Evolutionary conservation across 1,139 yeast species (phyloP).

Genomic region (Geotrichum klebahnii): DNA sequence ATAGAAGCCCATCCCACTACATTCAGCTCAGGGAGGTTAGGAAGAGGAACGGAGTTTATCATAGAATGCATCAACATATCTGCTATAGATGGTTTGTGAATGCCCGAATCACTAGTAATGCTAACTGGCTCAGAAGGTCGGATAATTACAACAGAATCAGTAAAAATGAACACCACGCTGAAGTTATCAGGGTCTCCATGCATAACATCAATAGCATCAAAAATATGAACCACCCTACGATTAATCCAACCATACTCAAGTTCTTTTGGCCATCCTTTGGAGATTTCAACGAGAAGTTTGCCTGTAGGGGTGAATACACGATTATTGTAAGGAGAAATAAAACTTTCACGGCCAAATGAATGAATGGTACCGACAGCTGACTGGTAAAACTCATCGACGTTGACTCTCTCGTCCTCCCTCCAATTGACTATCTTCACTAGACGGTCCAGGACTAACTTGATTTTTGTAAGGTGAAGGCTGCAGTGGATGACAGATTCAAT

Average conservation of each 20-base stretch:
- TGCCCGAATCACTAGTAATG: conserved; percentile 35
- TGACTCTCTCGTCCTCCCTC: conserved; percentile 38
- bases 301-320: conserved; percentile 91
- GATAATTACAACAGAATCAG: conserved; percentile 69
- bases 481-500: conserved; percentile 69
- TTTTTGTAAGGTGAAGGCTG: conserved; percentile 63
- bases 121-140: conserved; percentile 39
- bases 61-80: conserved; percentile 86
- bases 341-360: conserved; percentile 60
- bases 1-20: conserved; percentile 69
- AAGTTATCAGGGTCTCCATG: conserved; percentile 32
- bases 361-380: conserved; percentile 65
- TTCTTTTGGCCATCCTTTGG: conserved; percentile 81
- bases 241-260: conserved; percentile 85
- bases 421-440: conserved; percentile 42
- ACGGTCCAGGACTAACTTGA: conserved; percentile 64
- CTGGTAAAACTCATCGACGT: conserved; percentile 46
- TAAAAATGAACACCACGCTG: conserved; percentile 68
- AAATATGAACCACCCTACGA: conserved; percentile 78
- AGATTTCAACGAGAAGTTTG: conserved; percentile 75
- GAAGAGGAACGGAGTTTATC: conserved; percentile 77
- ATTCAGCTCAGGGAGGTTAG: conserved; percentile 61
- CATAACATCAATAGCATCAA: conserved; percentile 51
- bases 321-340: conserved; percentile 47
- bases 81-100: conserved; percentile 59